phyloP scores from a whole-genome alignment of 345 rosid species.

The Hibiscus trionum region DNA sequence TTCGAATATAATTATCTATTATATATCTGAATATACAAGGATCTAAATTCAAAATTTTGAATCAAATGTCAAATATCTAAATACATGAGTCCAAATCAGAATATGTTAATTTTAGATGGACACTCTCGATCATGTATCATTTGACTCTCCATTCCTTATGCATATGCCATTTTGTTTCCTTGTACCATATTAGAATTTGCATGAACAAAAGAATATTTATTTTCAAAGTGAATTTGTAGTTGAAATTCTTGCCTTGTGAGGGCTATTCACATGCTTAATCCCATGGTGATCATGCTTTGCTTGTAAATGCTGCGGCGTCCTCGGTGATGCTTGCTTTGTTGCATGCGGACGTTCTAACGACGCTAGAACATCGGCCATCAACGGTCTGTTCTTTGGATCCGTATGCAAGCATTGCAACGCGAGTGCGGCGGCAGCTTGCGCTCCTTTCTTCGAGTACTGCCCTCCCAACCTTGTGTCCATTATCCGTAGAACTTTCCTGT shows the following conservation, averaged over 20 bases:
- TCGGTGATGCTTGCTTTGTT: slow-evolving; percentile 13
- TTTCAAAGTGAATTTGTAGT: neutral
- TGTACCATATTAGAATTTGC: too few species aligned
- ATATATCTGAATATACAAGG: too few species aligned
- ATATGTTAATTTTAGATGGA: too few species aligned
- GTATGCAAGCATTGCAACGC: slow-evolving; percentile 60
- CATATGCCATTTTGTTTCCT: too few species aligned
- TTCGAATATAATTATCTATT: too few species aligned
- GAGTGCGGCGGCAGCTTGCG: slow-evolving; percentile 59
- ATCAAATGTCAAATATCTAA: too few species aligned
- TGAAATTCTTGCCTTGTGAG: slow-evolving; percentile 12
- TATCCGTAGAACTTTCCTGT: slow-evolving; percentile 55
- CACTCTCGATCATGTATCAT: too few species aligned
- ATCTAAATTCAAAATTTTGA: too few species aligned
- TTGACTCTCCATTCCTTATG: too few species aligned
- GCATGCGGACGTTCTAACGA: slow-evolving; percentile 38
- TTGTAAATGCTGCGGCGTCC: slow-evolving; percentile 14
- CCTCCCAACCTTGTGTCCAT: slow-evolving; percentile 85
- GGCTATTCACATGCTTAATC: slow-evolving; percentile 14
- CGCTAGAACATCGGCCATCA: slow-evolving; percentile 46
- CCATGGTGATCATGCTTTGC: slow-evolving; percentile 14
- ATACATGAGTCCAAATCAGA: too few species aligned
- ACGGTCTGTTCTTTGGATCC: slow-evolving; percentile 60
- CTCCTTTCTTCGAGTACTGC: slow-evolving; percentile 78
- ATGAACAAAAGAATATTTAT: too few species aligned